Evolutionary conservation across 2,329 filamentous ascomycete species (phyloP).

Genomic region (Botrytis paeoniae): DNA sequence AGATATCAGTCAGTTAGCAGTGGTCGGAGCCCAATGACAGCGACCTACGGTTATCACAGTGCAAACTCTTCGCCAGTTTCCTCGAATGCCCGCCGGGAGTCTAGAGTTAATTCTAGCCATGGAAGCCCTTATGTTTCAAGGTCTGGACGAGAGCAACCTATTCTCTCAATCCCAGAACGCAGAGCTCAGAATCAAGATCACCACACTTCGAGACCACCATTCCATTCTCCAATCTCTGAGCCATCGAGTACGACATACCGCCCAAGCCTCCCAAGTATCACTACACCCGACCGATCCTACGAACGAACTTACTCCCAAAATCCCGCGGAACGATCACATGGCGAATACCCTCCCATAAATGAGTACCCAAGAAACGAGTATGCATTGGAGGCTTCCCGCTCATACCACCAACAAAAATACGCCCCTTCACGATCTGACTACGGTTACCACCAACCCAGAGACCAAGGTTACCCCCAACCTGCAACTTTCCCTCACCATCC

Average conservation of each 20-base stretch:
- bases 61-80: background rate
- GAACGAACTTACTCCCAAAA: background rate
- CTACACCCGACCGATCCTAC: background rate
- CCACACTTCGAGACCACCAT: background rate
- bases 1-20: background rate
- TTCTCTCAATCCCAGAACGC: slow-evolving; percentile 1
- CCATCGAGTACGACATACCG: background rate
- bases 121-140: background rate
- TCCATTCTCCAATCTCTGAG: slow-evolving; percentile 15
- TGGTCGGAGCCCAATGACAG: slow-evolving; percentile 3
- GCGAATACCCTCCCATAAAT: background rate
- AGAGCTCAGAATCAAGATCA: background rate
- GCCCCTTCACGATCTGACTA: slow-evolving; percentile 3
- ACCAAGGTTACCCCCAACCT: background rate
- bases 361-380: slow-evolving; percentile 10
- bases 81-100: background rate
- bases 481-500: slow-evolving; percentile 17
- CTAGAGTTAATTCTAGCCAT: background rate
- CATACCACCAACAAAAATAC: slow-evolving; percentile 8
- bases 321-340: background rate
- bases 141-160: background rate
- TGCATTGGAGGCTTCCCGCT: slow-evolving; percentile 7
- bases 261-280: background rate
- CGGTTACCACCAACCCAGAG: slow-evolving; percentile 21
- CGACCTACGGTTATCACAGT: background rate